These are phyloP conservation scores for Nymphaea thermarum DNA, from an alignment of 164 flowering plant species.

Conservation along the genomic window DNA sequence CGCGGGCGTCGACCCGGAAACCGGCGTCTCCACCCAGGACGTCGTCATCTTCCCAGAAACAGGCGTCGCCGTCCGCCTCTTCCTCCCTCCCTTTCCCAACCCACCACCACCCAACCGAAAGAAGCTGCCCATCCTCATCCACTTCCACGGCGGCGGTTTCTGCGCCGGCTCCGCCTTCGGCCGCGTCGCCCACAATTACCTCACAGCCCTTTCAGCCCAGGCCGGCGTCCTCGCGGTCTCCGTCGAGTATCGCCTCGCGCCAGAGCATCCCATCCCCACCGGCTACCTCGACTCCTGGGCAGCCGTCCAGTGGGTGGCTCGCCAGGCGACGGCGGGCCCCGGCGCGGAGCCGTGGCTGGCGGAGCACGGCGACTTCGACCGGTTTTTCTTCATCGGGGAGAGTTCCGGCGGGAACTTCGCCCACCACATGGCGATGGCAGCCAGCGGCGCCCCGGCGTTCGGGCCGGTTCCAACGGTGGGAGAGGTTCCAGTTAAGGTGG, in stretches of 20 bases:
- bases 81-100: conserved; percentile 34
- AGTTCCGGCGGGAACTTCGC: conserved; percentile 14
- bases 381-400: conserved; percentile 7
- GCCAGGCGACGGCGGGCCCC: neutral
- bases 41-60: conserved; percentile 12
- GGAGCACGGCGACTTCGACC: conserved; percentile 5
- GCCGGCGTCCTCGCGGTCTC: conserved; percentile 10
- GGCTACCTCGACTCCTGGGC: conserved; percentile 16
- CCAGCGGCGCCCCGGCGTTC: neutral
- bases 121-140: conserved; percentile 14
- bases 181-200: conserved; percentile 6
- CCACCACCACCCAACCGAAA: neutral
- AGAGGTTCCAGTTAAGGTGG: conserved; percentile 12
- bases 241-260: conserved; percentile 9
- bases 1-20: conserved; percentile 12
- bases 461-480: neutral
- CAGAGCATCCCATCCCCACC: conserved; percentile 11
- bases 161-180: neutral
- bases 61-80: conserved; percentile 24
- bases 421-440: conserved; percentile 8
- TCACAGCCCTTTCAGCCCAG: conserved; percentile 7
- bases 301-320: conserved; percentile 9
- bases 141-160: conserved; percentile 14
- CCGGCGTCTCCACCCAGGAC: conserved; percentile 43
- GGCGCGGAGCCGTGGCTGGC: conserved; percentile 8